Base-by-base conservation (phyloP, 2,329 filamentous ascomycete species). In the Pseudogymnoascus sp. region DNA sequence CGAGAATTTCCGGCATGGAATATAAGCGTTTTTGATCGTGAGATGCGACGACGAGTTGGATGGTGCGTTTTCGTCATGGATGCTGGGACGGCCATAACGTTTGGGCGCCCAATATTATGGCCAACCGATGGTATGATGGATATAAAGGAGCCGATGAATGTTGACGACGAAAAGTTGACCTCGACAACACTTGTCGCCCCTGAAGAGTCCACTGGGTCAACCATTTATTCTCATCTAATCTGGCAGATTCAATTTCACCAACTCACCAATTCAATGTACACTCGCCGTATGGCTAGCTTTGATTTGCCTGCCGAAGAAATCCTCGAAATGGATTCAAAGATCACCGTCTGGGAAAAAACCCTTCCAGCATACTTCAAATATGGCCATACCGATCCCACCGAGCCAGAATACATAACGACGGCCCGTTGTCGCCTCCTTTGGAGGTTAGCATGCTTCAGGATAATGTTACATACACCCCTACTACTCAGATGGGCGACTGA, bases 31-130 rank as follows among this genome's bases (percentile, higher is more conserved):
- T 69, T 75, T 12, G 72, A 74, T 43, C 70, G 72, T 28, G 75
- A 76, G 63, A 75, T 75, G 62, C 69, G 75, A n/a, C 70, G 75
- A 16, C 66, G 76, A 37, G 74, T 76, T 21, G 76, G 75, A 74
- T 76, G 75, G 75, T 71, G 73, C 42, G 63, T 76, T 3, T 80
- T 76, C 66, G 74, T 77, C 7, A 77, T 81, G 63, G 77, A 78
- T 60, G 75, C 75, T 6, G 79, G 79, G 14, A 77, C 78, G 3
- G 74, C 75, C 5, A 76, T 78, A 16, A 81, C 79, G 0, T 80
- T 80, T 53, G 75, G 75, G 14, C 72, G 76, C 23, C 76, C 77
- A 69, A 56, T 56, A 56, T 34, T 56, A 56, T 56, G 49, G 49
- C 49, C 71, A 8, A 72, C 74, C 9, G 67, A 68, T 31, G 68